Base-by-base conservation (phyloP, 139 green algal genomes). In the Tetraselmis chui region DNA sequence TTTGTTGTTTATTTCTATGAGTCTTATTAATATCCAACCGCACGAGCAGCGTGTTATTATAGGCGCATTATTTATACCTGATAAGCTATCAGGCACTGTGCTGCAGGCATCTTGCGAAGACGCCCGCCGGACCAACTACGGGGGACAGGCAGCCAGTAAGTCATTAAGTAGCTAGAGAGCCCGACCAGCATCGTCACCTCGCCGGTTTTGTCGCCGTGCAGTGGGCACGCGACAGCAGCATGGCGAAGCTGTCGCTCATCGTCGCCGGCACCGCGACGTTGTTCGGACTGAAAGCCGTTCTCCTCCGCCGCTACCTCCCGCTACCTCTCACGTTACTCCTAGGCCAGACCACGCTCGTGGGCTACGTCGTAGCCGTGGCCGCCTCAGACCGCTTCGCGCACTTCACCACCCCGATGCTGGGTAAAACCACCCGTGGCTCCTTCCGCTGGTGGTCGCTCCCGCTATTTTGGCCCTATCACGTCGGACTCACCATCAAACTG, bases 261-360 rank as follows among this genome's bases (percentile, higher is more conserved):
- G 77, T 80, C 2, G 77, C 77, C 28, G 77, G 24, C 24, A 32
- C 77, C 2, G 77, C 77, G 27, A 28, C 77, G 27, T 29, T 80
- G 29, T 32, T 32, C 27, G 77, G n/a, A 18, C 27, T 31, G 28
- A 32, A 59, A 23, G 29, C 32, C 28, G 22, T 80, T 29, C 29
- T 58, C 2, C 24, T 32, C 29, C 27, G 77, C 2, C 28, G 28
- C 32, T 58, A 27, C 28, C 28, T 80, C 2, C 77, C 77, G 24
- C 28, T 32, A 11, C 24, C 29, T 18, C 23, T 58, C 2, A 2
- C 28, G 24, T 23, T 58, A 23, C 28, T 29, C 2, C 28, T 80
- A 2, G 28, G n/a, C 2, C 77, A 80, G 29, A 80, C 77, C 2
- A 32, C 77, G 28, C 2, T 31, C 28, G 32, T 31, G 24, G 77